Evolutionary conservation across 305 asterid genomes (phyloP).

Genomic region (Fraxinus xanthoxyloides): DNA sequence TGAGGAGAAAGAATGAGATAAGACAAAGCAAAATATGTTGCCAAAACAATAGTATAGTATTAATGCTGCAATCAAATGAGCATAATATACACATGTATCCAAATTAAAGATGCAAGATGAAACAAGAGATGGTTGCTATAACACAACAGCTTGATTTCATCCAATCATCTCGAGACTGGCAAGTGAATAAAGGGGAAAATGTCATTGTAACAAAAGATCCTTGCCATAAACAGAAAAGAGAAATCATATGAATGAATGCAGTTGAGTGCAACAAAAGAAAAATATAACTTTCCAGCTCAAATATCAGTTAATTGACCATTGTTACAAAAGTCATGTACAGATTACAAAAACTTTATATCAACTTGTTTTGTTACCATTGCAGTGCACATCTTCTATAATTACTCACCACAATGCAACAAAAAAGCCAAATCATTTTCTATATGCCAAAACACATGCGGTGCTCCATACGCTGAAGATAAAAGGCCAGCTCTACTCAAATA

Average conservation of each 20-base stretch:
- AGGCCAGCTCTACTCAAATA: background rate
- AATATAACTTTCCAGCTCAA: background rate
- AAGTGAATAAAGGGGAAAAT: background rate
- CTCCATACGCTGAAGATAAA: background rate
- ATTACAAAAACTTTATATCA: background rate
- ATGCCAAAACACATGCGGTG: background rate
- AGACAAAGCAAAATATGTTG: background rate
- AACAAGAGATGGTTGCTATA: background rate
- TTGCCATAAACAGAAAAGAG: background rate
- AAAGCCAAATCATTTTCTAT: conserved; percentile 1
- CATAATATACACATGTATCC: background rate
- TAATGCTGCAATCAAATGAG: background rate
- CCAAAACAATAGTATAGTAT: background rate
- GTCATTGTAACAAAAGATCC: background rate
- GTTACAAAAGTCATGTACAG: background rate
- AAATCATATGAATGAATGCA: background rate
- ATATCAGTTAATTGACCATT: conserved; percentile 4
- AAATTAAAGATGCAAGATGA: conserved; percentile 3
- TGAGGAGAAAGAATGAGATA: background rate
- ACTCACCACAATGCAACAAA: conserved; percentile 9
- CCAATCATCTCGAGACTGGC: conserved; percentile 5
- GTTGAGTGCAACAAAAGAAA: background rate
- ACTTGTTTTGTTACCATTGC: background rate
- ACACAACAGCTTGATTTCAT: background rate
- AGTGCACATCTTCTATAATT: background rate